Evolutionary conservation across 129 eudicot genomes (phyloP), one percentile per base, ranked within the genome.

Genomic region (Logfia minima): DNA sequence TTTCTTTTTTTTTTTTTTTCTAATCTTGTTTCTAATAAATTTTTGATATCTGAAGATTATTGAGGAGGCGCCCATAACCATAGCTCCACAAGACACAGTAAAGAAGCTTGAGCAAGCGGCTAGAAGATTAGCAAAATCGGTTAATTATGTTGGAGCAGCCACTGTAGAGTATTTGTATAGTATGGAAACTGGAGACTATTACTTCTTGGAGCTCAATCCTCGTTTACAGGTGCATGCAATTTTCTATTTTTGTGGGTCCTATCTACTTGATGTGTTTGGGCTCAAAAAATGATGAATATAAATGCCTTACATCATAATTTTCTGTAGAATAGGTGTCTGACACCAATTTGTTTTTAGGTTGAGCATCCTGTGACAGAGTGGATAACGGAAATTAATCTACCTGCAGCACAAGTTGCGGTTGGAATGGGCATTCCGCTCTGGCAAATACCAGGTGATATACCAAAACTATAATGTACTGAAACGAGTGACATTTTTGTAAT

Each of bases 341-440:
- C 21, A 32, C 55, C 22, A 11, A 48, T 19, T 69, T 52, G 52
- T 13, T 69, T 52, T 69, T 78, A 94, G 99, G 99, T 94, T 72
- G 99, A 94, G 88, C 99, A 94, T 78, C 99, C 99, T 74, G 99
- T 94, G 18, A 94, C 99, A 0, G 99, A 94, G 81, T 94, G 99
- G 99, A 94, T 94, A 48, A 94, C 99, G 21, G 99, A 94, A 86
- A 79, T 91, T 83, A 94, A 94, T 83, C 71, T 94, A 17, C 99
- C 99, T 17, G 96, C 97, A 9, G 97, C 99, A 67, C 99, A 94
- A 81, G 96, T 89, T 81, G 96, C 93, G 21, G 97, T 94, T 79
- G 99, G 99, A 83, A 94, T 94, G 99, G 99, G 99, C 60, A 91
- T 94, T 78, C 97, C 99, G 68, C 97, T 94, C 23, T 94, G 99